Conservation (phyloP, 176 grass and related monocot genomes). For the Urochloa ruziziensis region DNA sequence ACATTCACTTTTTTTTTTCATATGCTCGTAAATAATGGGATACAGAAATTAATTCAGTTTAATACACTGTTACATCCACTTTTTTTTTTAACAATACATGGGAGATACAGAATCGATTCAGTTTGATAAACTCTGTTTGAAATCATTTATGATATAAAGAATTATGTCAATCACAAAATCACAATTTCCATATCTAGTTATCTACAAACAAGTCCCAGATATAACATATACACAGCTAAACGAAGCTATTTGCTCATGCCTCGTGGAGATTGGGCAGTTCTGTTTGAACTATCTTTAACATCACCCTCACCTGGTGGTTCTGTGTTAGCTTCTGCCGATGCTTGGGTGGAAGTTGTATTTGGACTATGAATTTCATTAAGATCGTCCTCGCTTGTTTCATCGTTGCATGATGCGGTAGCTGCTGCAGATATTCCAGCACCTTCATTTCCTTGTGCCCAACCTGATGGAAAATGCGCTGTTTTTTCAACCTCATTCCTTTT, state of each 20-base stretch:
- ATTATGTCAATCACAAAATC: slow-evolving; percentile 15
- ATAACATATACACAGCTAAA: neutral
- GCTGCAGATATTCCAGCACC: slow-evolving; percentile 31
- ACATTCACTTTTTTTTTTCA: no score
- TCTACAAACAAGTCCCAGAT: neutral
- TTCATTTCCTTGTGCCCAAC: slow-evolving; percentile 21
- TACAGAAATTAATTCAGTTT: neutral
- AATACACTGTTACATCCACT: neutral
- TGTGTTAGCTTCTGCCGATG: neutral
- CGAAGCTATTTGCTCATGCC: slow-evolving; percentile 11
- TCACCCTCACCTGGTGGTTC: neutral
- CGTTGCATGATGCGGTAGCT: neutral
- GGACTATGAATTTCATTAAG: slow-evolving; percentile 16
- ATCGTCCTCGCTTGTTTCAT: slow-evolving; percentile 29
- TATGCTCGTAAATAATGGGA: neutral
- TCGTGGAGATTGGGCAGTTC: neutral
- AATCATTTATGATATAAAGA: slow-evolving; percentile 7
- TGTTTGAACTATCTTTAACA: slow-evolving; percentile 12
- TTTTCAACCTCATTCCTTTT: neutral
- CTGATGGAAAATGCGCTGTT: slow-evolving; percentile 16
- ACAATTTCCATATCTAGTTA: neutral
- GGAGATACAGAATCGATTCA: neutral
- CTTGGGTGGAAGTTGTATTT: slow-evolving; percentile 12
- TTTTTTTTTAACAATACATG: neutral
- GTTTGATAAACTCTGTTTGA: neutral